Base-by-base conservation (phyloP, 148 eudicot genomes). In the Arbutus unedo region DNA sequence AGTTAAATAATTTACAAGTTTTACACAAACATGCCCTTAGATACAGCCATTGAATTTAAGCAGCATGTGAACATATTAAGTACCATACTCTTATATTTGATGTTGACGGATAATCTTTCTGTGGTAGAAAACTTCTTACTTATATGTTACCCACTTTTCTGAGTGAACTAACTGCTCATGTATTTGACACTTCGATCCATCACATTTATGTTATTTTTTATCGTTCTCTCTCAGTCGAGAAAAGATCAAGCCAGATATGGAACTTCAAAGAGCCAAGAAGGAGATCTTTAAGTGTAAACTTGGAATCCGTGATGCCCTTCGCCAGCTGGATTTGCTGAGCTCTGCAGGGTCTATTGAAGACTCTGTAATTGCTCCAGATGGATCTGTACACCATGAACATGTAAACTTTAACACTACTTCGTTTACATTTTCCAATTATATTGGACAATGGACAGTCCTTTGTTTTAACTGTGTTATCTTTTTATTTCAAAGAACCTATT, bases 301-400 rank as follows among this genome's bases (percentile, higher is more conserved):
- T 84, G 99, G 93, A 82, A 86, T 96, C 72, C 95, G 99, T 79
- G 98, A 96, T 87, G 93, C 90, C 76, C 79, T 96, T 87, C 93
- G 78, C 79, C 93, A 96, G 84, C 85, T 96, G 89, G 99, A 96
- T 85, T 79, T 89, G 85, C 94, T 94, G 79, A 91, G 97, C 82
- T 93, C 99, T 79, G 91, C 83, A 74, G 99, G 99, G 67, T 83
- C 90, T 84, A 96, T 94, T 82, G 94, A 91, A 41, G 92, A 87
- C 38, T 87, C 95, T 79, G 86, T 87, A 14, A 85, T 95, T 83
- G 92, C 93, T 84, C 89, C 96, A 44, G 98, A 95, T 91, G 98
- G 98, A 80, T 94, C 99, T 80, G 91, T 96, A 80, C 92, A 95
- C 87, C 98, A 96, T 88, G 98, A 96, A 81, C 92, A 96, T 89